Evolutionary conservation across 1,284 basidiomycete genomes (phyloP).

Genomic region (Cutaneotrichosporon cyanovorans): DNA sequence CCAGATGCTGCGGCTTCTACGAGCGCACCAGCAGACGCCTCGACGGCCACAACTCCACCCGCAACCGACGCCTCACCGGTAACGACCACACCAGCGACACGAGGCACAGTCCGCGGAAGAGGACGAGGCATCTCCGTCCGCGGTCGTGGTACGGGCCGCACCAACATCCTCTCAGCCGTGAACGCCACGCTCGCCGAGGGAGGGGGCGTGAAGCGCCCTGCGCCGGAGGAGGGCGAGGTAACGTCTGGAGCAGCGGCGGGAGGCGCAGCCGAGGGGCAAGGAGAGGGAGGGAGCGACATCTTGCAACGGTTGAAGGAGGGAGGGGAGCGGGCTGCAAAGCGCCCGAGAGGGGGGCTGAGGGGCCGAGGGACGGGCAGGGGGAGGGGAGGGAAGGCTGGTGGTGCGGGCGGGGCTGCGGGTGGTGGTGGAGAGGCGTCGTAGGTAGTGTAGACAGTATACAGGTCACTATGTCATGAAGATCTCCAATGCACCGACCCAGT

Average conservation of each 20-base stretch:
- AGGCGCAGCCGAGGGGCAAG: not conserved
- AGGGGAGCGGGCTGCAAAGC: slow-evolving; percentile 12
- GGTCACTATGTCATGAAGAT: too few relatives aligned
- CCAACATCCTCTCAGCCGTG: slow-evolving; percentile 23
- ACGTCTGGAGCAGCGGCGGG: too few relatives aligned
- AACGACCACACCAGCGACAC: too few relatives aligned
- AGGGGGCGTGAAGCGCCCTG: slow-evolving; percentile 11
- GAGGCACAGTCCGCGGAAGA: slow-evolving; percentile 2
- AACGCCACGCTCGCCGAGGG: slow-evolving; percentile 30
- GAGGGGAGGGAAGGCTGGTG: slow-evolving; percentile 2
- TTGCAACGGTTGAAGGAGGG: slow-evolving; percentile 7
- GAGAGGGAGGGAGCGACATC: slow-evolving; percentile 7
- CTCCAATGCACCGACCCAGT: too few relatives aligned
- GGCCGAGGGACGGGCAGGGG: slow-evolving; percentile 11
- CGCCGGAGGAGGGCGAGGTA: slow-evolving; percentile 8
- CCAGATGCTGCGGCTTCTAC: not conserved
- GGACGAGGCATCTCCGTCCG: slow-evolving; percentile 7
- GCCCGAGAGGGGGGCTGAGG: slow-evolving; percentile 8
- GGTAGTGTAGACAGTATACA: too few relatives aligned
- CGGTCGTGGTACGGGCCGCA: slow-evolving; percentile 6
- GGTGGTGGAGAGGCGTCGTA: not conserved
- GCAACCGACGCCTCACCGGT: too few relatives aligned
- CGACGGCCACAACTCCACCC: too few relatives aligned
- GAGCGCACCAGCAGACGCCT: too few relatives aligned
- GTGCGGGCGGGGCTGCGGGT: not conserved